Evolutionary conservation across 306 rosid species (phyloP).

Genomic region (Datisca glomerata): DNA sequence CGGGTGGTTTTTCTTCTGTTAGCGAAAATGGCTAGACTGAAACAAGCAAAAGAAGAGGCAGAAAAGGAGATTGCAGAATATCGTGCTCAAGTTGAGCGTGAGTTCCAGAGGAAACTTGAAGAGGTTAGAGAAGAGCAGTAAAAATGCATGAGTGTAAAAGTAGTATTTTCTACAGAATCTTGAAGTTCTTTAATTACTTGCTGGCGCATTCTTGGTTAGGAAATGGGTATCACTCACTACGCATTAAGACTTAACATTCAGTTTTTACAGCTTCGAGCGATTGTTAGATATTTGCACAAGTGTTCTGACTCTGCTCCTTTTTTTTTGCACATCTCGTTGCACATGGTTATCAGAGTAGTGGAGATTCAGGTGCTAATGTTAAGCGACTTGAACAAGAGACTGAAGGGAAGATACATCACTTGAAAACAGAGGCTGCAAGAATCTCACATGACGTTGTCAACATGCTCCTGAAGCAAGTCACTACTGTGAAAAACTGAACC

Average conservation of each 20-base stretch:
- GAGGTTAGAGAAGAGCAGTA: constrained; percentile 32
- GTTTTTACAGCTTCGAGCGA: not conserved
- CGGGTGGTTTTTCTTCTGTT: constrained; percentile 8
- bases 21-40: constrained; percentile 87
- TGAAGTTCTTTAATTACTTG: no score
- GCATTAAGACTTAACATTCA: no score
- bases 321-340: not conserved
- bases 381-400: constrained; percentile 90
- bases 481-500: constrained; percentile 53
- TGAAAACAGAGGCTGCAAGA: constrained; percentile 48
- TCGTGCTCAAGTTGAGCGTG: constrained; percentile 67
- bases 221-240: no score
- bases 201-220: no score
- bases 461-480: constrained; percentile 77
- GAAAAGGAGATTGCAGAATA: constrained; percentile 67
- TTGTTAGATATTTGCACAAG: not conserved
- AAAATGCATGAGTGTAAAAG: no score
- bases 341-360: constrained; percentile 48
- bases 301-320: not conserved
- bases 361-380: constrained; percentile 95
- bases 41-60: constrained; percentile 95
- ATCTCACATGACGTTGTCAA: constrained; percentile 56
- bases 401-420: constrained; percentile 46
- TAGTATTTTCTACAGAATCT: no score
- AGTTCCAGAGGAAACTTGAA: constrained; percentile 66